Evolutionary conservation across 2,329 filamentous ascomycete species (phyloP), one percentile per base, ranked within the genome.

Genomic region (Exophiala sp.): DNA sequence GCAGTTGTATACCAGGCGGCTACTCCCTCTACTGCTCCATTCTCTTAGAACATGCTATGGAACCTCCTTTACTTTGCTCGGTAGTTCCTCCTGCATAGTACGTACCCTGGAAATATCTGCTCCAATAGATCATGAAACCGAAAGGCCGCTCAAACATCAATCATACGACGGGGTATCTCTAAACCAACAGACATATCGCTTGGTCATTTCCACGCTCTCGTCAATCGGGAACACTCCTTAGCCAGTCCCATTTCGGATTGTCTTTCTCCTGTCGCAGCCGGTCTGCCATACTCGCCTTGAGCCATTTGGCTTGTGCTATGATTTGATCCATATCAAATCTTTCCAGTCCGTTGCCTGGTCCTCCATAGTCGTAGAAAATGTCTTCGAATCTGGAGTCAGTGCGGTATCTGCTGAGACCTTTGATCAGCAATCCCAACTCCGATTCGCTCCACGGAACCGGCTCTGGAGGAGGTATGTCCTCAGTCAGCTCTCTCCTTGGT

Each of bases 361-460:
- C 50, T 16, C 54, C 42, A 19, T 54, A 43, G 3, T 11, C 45
- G 9, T 53, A 38, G 2, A 62, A 35, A 19, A 66, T 65, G n/a
- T 48, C 50, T 40, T 53, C 21, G 39, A 64, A 67, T 24, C 64
- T 63, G 16, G 60, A 52, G 1, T 21, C 53, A 56, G 58, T 59
- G 22, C 59, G 58, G 44, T 58, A 62, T 13, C 16, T 27, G 39
- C 58, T 52, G 18, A 67, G 48, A 7, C 63, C 64, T 18, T 62
- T 52, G 0, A 64, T n/a, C 4, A 67, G 53, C 14, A 58, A 58
- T 5, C 14, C 9, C 4, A 50, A 53, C 43, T 67, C 63, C 2
- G 49, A 47, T 3, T 61, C 46, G 1, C 56, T 59, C 63, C 63
- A 67, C 37, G 46, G 37, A 35, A 13, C 22, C 10, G 51, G 32